Evolutionary conservation across 768 basidiomycete species (phyloP).

Genomic region (Tricholoma hemisulphureum): DNA sequence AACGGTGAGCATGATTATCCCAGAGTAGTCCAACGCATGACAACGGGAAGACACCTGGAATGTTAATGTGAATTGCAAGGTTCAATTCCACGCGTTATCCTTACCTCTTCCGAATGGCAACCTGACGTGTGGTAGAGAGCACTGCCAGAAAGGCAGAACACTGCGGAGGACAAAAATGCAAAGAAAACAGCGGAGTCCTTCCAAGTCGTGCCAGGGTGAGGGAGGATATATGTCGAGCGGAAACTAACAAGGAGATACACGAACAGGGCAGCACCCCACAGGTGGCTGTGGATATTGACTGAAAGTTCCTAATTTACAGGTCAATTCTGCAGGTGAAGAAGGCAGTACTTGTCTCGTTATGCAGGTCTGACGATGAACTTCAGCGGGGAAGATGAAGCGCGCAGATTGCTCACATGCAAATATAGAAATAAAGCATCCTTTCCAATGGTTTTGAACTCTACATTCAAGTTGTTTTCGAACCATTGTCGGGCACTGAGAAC

Average conservation of each 20-base stretch:
- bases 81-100: constrained; percentile 17
- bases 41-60: constrained; percentile 58
- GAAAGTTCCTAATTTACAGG: constrained; percentile 7
- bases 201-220: constrained; percentile 57
- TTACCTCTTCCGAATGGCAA: constrained; percentile 71
- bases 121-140: constrained; percentile 70
- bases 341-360: constrained; percentile 71
- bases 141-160: constrained; percentile 71
- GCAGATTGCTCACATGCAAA: constrained; percentile 56
- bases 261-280: constrained; percentile 68
- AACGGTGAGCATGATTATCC: constrained; percentile 74
- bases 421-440: constrained; percentile 59
- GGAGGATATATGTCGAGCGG: constrained; percentile 47
- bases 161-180: constrained; percentile 67
- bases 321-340: constrained; percentile 13
- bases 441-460: constrained; percentile 62
- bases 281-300: constrained; percentile 88
- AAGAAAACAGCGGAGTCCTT: constrained; percentile 57
- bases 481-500: constrained; percentile 5
- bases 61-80: neutral
- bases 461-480: constrained; percentile 8
- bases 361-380: constrained; percentile 49
- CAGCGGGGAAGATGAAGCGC: constrained; percentile 14
- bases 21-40: constrained; percentile 73
- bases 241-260: constrained; percentile 53